Percentiles rank a stretch among this genome's conserved stretches.
These are phyloP conservation scores for Phaffia australis DNA, from an alignment of 768 basidiomycete genomes.

Conservation along the genomic window DNA sequence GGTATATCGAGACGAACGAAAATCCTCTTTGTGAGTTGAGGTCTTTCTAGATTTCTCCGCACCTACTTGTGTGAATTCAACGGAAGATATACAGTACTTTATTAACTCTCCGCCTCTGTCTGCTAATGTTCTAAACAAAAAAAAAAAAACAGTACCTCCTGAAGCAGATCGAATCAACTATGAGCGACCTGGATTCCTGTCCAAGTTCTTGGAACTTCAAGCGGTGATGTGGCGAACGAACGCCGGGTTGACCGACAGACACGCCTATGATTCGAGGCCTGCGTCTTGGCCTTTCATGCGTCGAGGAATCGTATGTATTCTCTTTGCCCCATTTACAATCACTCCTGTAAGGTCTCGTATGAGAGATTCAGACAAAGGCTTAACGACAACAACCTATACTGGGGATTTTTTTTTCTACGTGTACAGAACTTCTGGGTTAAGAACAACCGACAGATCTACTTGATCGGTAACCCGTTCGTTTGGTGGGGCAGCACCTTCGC, in stretches of 20 bases:
- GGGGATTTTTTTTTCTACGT: neutral
- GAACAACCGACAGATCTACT: slow-evolving; percentile 87
- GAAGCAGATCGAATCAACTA: slow-evolving; percentile 82
- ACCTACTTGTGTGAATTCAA: neutral
- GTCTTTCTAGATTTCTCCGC: neutral
- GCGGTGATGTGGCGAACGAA: slow-evolving; percentile 96
- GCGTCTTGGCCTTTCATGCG: slow-evolving; percentile 76
- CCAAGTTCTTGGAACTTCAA: slow-evolving; percentile 85
- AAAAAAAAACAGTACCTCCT: slow-evolving; percentile 48
- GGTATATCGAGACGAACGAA: slow-evolving; percentile 79
- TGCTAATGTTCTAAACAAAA: neutral
- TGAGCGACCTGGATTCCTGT: slow-evolving; percentile 70
- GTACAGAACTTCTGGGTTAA: slow-evolving; percentile 94
- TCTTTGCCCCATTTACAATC: no score
- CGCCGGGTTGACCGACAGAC: slow-evolving; percentile 86
- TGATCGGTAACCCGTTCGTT: slow-evolving; percentile 84
- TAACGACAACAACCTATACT: neutral
- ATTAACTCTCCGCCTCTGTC: neutral
- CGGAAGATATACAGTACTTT: neutral
- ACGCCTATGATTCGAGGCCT: slow-evolving; percentile 91
- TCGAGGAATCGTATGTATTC: slow-evolving; percentile 73
- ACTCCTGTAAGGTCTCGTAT: neutral
- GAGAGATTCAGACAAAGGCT: neutral
- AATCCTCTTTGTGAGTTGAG: slow-evolving; percentile 57
- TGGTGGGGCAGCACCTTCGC: slow-evolving; percentile 79